These are phyloP conservation scores for Nemania abortiva DNA, from an alignment of 2,329 filamentous ascomycete genomes.

Conservation along the genomic window DNA sequence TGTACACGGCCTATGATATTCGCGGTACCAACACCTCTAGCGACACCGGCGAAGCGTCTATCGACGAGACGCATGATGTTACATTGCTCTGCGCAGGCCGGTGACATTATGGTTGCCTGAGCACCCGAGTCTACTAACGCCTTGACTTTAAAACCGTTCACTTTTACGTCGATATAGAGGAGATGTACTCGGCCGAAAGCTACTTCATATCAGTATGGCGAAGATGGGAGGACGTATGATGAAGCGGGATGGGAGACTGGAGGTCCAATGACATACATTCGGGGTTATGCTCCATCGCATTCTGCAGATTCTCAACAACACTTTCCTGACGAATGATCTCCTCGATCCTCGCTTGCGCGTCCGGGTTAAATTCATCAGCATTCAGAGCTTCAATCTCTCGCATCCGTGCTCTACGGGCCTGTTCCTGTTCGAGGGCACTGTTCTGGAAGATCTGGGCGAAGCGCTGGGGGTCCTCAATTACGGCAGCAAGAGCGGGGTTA, in stretches of 20 bases:
- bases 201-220: conserved; percentile 55
- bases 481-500: conserved; percentile 81
- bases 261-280: conserved; percentile 76
- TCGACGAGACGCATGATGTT: conserved; percentile 98
- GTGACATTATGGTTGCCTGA: conserved; percentile 99
- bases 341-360: conserved; percentile 91
- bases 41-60: conserved; percentile 89
- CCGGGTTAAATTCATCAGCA: conserved; percentile 92
- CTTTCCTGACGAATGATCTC: conserved; percentile 96
- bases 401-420: conserved; percentile 80
- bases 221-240: conserved; percentile 18
- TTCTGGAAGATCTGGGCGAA: conserved; percentile 80
- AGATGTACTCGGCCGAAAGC: conserved; percentile 96
- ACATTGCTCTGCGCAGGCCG: conserved; percentile 87
- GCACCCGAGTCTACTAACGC: conserved; percentile 97
- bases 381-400: conserved; percentile 88
- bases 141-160: conserved; percentile 92
- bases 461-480: conserved; percentile 78
- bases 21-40: conserved; percentile 92
- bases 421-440: conserved; percentile 76
- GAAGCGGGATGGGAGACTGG: not conserved
- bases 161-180: conserved; percentile 95
- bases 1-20: conserved; percentile 95
- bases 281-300: conserved; percentile 96
- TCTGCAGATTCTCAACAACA: conserved; percentile 95